Base-by-base conservation (phyloP, 805 yeast species). In the Monosporozyma siamensis region DNA sequence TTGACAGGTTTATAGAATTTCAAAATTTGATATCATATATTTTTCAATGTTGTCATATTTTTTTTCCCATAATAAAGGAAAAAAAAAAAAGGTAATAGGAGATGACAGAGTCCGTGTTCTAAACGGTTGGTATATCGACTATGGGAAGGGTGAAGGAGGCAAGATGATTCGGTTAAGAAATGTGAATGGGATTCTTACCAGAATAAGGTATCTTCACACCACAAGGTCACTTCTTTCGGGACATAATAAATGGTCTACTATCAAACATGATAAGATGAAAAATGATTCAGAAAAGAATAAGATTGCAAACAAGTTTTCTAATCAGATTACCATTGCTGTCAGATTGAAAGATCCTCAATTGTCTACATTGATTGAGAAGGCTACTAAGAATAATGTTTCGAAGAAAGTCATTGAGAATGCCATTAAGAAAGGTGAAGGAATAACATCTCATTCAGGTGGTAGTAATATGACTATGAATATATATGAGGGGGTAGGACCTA, bases 191-290 rank as follows among this genome's bases (percentile, higher is more conserved):
- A 6, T 27, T 25, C 15, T 23, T 23, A 23, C 25, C 9, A 6
- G 6, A 9, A 8, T 11, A 10, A 37, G 39, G 18, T 6, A 20
- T 17, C 12, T 37, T 12, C 14, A 26, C 6, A 17, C 22, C 3
- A 17, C 11, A 11, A 4, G 15, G 9, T 5, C 17, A 9, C 3
- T 37, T 24, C 18, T 14, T 4, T 65, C 69, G 4, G 98, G 98
- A 1, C 98, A 90, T 62, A 82, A 86, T 29, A 90, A 89, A 63
- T 90, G 98, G 98, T 85, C 94, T 34, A 86, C 84, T 38, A 90
- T 92, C 52, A 83, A 88, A 57, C 97, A 88, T 58, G 92, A 84
- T 58, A 90, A 90, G 64, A 95, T 95, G 43, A 85, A 86, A 48
- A 87, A 88, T 55, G 98, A 90, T 65, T 84, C 87, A 17, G 77